Evolutionary conservation across 2,329 filamentous ascomycete genomes (phyloP), one percentile per base, ranked within the genome.

Genomic region (Biscogniauxia mediterranea): DNA sequence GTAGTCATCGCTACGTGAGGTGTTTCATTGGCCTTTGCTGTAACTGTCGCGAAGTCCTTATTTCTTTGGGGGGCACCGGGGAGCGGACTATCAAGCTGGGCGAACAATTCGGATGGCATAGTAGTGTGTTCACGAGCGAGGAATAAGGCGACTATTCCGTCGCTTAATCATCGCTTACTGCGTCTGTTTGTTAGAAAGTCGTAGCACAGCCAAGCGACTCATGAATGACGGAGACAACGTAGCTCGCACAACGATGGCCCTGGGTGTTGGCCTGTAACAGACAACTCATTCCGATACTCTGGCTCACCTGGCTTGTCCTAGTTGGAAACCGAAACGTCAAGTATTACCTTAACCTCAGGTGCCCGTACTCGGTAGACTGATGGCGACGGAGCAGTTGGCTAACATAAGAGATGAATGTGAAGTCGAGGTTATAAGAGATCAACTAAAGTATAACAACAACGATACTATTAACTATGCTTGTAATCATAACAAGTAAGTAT

Each of bases 1-100:
- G 63, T 62, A 59, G 64, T 58, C 52, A 57, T 69, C 65, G 64
- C 66, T 65, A 68, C 57, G 57, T 32, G 59, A 60, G 60, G 20
- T 54, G 32, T 49, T 57, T 54, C 21, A 65, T 65, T 65, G 64
- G 64, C 6, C 49, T 62, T 50, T 23, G 15, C 15, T 32, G 25
- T 15, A 26, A 46, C 38, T n/a, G n/a, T 46, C 38, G 38, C 17
- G 38, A 13, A n/a, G 38, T 46, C 38, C 38, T 46, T 46, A 5
- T 46, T 46, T 5, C 2, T n/a, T n/a, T 11, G 38, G 38, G 38
- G 2, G 17, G 38, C n/a, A 32, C 38, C 3, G 6, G 17, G 38
- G 38, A n/a, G 38, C 13, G 38, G 13, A 11, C 38, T 46, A 46
- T 46, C 7, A 46, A n/a, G 17, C 38, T 46, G 17, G 38, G 38